Conservation (phyloP, 2,329 filamentous ascomycete genomes). For the Paecilomyces niveus region DNA sequence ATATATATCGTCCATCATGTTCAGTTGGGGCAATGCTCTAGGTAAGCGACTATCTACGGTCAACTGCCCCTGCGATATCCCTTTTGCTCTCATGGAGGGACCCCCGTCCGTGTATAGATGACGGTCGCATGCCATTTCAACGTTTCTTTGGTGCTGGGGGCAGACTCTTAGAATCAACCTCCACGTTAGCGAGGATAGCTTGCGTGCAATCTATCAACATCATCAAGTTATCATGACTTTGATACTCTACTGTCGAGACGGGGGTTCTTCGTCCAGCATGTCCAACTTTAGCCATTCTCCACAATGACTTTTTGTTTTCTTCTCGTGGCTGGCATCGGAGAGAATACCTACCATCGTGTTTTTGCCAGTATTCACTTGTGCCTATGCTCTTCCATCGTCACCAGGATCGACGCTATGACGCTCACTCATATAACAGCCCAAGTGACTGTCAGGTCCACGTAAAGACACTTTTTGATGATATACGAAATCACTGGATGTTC, state of each 20-base stretch:
- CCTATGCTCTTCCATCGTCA: background rate
- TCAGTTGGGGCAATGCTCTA: constrained; percentile 25
- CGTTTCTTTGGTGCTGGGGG: background rate
- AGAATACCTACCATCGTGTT: too few relatives aligned
- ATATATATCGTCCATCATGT: constrained; percentile 17
- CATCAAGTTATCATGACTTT: background rate
- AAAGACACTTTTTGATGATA: background rate
- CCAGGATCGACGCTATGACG: background rate
- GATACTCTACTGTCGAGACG: background rate
- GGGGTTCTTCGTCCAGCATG: background rate
- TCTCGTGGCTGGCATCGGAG: background rate
- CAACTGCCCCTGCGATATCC: background rate
- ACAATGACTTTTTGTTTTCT: background rate
- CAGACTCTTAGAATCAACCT: background rate
- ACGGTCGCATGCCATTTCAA: background rate
- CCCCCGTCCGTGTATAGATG: background rate
- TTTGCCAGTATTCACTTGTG: background rate
- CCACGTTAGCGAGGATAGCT: background rate
- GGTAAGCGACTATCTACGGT: constrained; percentile 15
- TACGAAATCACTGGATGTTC: background rate
- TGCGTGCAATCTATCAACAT: background rate
- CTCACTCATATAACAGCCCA: background rate
- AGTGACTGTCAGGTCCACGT: background rate
- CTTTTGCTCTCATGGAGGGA: background rate
- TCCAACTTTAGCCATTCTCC: background rate